Conservation (phyloP, 208 protist species). For the Wallacemonas sp. region DNA sequence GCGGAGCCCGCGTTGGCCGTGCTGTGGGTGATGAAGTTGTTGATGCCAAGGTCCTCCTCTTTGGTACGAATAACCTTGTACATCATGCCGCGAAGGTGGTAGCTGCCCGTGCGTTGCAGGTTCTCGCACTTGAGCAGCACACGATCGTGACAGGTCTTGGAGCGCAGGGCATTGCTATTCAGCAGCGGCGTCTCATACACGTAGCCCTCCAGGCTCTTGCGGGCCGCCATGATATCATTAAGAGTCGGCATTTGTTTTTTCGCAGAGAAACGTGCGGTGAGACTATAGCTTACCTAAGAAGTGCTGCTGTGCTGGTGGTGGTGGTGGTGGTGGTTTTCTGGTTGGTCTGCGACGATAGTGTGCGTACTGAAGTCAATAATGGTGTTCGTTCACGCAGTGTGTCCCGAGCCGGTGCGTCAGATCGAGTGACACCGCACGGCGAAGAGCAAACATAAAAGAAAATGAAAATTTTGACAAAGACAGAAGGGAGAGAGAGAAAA, state of each 20-base stretch:
- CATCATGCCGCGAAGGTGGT: slow-evolving; percentile 65
- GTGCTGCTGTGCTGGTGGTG: no score
- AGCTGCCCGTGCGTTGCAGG: slow-evolving; percentile 76
- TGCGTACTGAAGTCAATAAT: no score
- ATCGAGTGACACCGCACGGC: no score
- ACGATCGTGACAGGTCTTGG: slow-evolving; percentile 45
- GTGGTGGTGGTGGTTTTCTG: no score
- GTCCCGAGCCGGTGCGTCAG: no score
- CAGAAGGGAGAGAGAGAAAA: no score
- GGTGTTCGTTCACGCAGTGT: no score
- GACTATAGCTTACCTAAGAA: no score
- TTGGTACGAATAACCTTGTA: slow-evolving; percentile 73
- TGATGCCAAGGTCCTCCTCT: slow-evolving; percentile 56
- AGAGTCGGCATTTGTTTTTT: slow-evolving; percentile 20
- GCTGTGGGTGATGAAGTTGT: slow-evolving; percentile 86
- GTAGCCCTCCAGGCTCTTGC: slow-evolving; percentile 57
- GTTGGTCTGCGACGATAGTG: no score
- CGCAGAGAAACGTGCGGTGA: no score
- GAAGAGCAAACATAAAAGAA: no score
- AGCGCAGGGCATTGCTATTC: slow-evolving; percentile 48
- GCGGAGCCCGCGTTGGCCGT: slow-evolving; percentile 93
- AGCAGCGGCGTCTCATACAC: slow-evolving; percentile 72
- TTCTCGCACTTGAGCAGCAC: slow-evolving; percentile 80
- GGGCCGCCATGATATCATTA: slow-evolving; percentile 63
- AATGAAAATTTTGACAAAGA: no score